A percentile compares a stretch with the other conserved stretches of the same genome.
Conservation (phyloP, 1,284 basidiomycete species). For the Irpex lacteus region DNA sequence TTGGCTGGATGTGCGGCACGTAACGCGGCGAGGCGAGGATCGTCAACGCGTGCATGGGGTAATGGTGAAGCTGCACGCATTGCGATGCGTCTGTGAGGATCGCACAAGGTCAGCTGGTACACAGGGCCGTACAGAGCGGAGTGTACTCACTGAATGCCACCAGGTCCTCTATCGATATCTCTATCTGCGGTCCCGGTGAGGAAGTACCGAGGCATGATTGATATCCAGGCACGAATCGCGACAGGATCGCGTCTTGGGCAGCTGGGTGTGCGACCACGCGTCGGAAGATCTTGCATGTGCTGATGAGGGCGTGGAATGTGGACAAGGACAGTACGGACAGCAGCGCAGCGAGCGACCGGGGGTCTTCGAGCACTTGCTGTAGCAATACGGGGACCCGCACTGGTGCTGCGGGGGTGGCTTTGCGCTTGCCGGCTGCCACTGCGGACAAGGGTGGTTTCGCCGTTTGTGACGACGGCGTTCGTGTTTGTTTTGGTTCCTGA, state of each 20-base stretch:
- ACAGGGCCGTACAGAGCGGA: not conserved
- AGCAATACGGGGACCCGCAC: constrained; percentile 9
- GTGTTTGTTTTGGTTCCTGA: not conserved
- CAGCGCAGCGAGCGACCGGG: constrained; percentile 42
- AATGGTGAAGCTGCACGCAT: constrained; percentile 54
- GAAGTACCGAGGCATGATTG: constrained; percentile 39
- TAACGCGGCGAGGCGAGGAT: constrained; percentile 37
- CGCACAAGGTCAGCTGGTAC: not conserved
- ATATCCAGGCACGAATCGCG: constrained; percentile 60
- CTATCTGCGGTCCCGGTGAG: constrained; percentile 41
- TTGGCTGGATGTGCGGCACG: constrained; percentile 31
- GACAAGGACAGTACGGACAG: constrained; percentile 46
- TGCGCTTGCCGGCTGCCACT: constrained; percentile 12
- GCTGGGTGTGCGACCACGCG: constrained; percentile 39
- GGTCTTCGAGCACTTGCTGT: constrained; percentile 31
- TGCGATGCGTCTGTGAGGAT: constrained; percentile 26
- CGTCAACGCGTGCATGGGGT: constrained; percentile 56
- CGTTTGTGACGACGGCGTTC: not conserved
- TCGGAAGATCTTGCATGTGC: constrained; percentile 45
- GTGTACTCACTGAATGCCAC: constrained; percentile 44
- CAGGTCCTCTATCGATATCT: constrained; percentile 54
- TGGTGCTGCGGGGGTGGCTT: not conserved
- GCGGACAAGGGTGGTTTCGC: constrained; percentile 4
- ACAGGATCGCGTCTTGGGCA: constrained; percentile 51
- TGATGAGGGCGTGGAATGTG: constrained; percentile 51